A percentile compares a stretch with the other conserved stretches of the same genome.
phyloP scores from a whole-genome alignment of 148 eudicot species.

The Dysphania ambrosioides region DNA sequence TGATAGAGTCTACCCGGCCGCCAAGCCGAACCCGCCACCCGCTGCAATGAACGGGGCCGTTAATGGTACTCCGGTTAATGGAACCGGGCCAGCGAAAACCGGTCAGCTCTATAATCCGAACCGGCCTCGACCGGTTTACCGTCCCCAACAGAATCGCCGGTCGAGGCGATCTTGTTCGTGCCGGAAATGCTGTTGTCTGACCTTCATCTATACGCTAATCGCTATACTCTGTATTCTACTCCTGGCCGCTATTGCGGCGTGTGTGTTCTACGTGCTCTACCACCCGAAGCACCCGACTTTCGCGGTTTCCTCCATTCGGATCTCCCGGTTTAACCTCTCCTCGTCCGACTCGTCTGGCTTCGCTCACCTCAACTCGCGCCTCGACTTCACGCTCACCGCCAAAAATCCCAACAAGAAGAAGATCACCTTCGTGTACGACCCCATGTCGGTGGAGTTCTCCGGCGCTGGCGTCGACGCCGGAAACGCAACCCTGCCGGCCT shows the following conservation, averaged over 20 bases:
- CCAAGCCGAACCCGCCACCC: slow-evolving; percentile 50
- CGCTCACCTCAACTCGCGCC: slow-evolving; percentile 37
- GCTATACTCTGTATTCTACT: slow-evolving; percentile 44
- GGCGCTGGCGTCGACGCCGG: slow-evolving; percentile 39
- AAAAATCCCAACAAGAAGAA: slow-evolving; percentile 77
- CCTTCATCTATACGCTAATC: slow-evolving; percentile 60
- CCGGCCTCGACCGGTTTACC: slow-evolving; percentile 50
- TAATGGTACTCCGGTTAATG: slow-evolving; percentile 8
- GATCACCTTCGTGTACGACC: slow-evolving; percentile 45
- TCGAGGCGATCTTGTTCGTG: slow-evolving; percentile 39
- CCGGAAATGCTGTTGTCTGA: slow-evolving; percentile 58
- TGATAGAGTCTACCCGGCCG: slow-evolving; percentile 66
- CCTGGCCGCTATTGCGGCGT: slow-evolving; percentile 59
- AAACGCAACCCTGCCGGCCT: slow-evolving; percentile 44
- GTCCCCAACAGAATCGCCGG: slow-evolving; percentile 37
- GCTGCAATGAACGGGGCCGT: too few relatives aligned
- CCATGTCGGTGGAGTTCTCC: slow-evolving; percentile 27
- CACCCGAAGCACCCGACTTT: slow-evolving; percentile 77
- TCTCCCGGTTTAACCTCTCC: slow-evolving; percentile 60
- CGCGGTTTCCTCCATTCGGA: slow-evolving; percentile 49
- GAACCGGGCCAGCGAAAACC: slow-evolving; percentile 23
- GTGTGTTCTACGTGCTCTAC: slow-evolving; percentile 67
- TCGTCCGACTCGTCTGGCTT: slow-evolving; percentile 42
- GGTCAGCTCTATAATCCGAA: slow-evolving; percentile 55
- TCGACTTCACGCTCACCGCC: slow-evolving; percentile 68